Conservation (phyloP, 2,329 filamentous ascomycete genomes). For the Botryotinia calthae region DNA sequence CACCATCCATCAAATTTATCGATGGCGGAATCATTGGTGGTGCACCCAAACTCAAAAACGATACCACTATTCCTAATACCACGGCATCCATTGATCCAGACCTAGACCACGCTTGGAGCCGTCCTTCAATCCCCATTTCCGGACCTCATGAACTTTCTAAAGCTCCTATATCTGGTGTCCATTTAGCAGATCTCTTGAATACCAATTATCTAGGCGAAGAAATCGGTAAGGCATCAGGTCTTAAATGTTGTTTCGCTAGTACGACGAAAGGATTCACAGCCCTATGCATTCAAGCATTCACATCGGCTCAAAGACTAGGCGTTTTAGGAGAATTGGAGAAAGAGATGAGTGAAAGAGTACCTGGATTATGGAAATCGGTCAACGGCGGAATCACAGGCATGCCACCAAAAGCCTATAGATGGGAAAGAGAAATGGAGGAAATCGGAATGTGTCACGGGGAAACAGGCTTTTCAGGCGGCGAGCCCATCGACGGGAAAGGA, state of each 20-base stretch:
- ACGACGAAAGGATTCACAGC: slow-evolving; percentile 65
- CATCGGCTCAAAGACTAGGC: slow-evolving; percentile 62
- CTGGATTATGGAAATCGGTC: slow-evolving; percentile 46
- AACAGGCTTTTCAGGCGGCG: slow-evolving; percentile 54
- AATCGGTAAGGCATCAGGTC: slow-evolving; percentile 55
- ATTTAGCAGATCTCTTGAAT: slow-evolving; percentile 47
- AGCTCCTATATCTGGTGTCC: slow-evolving; percentile 43
- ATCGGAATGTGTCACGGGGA: slow-evolving; percentile 67
- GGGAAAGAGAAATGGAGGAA: slow-evolving; percentile 76
- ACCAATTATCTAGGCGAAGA: slow-evolving; percentile 48
- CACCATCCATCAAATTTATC: slow-evolving; percentile 48
- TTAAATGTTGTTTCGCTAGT: slow-evolving; percentile 66
- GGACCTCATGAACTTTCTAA: slow-evolving; percentile 45
- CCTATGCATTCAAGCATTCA: slow-evolving; percentile 67
- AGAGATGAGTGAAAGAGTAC: slow-evolving; percentile 53
- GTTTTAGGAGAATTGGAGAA: slow-evolving; percentile 57
- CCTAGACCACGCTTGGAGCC: slow-evolving; percentile 22
- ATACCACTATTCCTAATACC: slow-evolving; percentile 54
- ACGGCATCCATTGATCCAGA: slow-evolving; percentile 6
- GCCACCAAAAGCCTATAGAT: slow-evolving; percentile 73
- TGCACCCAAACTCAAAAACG: slow-evolving; percentile 45
- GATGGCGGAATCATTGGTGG: slow-evolving; percentile 59
- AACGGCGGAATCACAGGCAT: slow-evolving; percentile 56
- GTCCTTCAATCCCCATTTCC: slow-evolving; percentile 46
- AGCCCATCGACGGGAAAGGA: slow-evolving; percentile 24